Evolutionary conservation across 75 land plant species (phyloP), one percentile per base, ranked within the genome.

Genomic region (Pseudotsuga menziesii): DNA sequence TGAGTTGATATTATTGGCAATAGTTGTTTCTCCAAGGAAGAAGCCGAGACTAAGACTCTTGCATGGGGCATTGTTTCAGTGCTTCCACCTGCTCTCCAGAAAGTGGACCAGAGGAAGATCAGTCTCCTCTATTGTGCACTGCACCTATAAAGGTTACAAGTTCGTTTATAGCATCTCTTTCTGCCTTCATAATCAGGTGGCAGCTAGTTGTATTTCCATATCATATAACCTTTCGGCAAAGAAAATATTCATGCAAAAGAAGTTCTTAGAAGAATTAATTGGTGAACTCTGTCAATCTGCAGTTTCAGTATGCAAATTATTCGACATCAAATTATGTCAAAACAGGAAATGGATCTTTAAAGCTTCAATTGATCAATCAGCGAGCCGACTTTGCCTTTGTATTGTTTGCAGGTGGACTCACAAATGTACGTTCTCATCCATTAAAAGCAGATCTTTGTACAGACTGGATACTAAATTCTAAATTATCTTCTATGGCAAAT

Each of bases 301-400:
- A 97, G 99, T 97, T 72, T 64, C 95, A 94, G 63, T 94, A 77
- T 89, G 98, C 99, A 77, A 92, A 92, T 60, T 92, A 85, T 80
- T 76, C 87, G 58, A 86, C 66, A 62, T 55, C 82, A 5, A 70
- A 84, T 25, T 97, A 97, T 72, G 72, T 36, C 16, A 57, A 72
- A 64, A 88, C 81, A 9, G 98, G 99, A 67, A 77, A 78, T 54
- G 95, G 95, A 35, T 62, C 78, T 2, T 80, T 97, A 78, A 97
- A 80, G 56, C 87, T 97, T 83, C 91, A 78, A 58, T 74, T 97
- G 78, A 94, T 97, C 62, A 97, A 97, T 57, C 98, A 92, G 74
- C 89, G 99, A 63, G 81, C 85, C 11, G 93, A 97, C 70, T 92
- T 89, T 74, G 84, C 99, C 72, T 97, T 97, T 78, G 99, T 87